Conservation (phyloP, 1,139 yeast species). For the Geotrichum siamense region DNA sequence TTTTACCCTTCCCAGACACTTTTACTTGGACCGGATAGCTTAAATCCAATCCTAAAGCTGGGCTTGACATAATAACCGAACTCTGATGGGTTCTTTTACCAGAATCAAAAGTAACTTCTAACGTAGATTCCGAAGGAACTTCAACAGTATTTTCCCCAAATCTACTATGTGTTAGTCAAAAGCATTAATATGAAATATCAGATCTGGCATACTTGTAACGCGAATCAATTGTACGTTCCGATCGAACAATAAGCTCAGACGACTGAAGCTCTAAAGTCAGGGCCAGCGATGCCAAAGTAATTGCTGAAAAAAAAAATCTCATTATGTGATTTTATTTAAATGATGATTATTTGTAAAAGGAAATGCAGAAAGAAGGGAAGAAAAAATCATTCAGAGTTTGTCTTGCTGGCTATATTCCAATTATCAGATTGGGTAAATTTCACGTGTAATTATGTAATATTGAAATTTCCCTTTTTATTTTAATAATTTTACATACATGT, state of each 20-base stretch:
- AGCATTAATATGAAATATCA: neutral
- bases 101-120: slow-evolving; percentile 25
- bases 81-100: slow-evolving; percentile 28
- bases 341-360: too few relatives aligned
- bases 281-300: neutral
- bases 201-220: neutral
- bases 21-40: slow-evolving; percentile 25
- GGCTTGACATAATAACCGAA: slow-evolving; percentile 25
- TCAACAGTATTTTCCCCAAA: neutral
- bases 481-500: too few relatives aligned
- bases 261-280: neutral
- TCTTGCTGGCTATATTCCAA: too few relatives aligned
- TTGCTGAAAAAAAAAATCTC: too few relatives aligned
- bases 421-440: too few relatives aligned
- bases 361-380: too few relatives aligned
- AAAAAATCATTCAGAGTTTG: too few relatives aligned
- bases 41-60: slow-evolving; percentile 24
- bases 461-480: too few relatives aligned
- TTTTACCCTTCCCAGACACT: slow-evolving; percentile 28
- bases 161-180: neutral
- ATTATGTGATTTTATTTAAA: too few relatives aligned
- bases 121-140: slow-evolving; percentile 11
- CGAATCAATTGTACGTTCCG: neutral
- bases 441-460: too few relatives aligned
- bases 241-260: neutral